phyloP scores from a whole-genome alignment of 139 green algal species.

The Auxenochlorella pyrenoidosa region DNA sequence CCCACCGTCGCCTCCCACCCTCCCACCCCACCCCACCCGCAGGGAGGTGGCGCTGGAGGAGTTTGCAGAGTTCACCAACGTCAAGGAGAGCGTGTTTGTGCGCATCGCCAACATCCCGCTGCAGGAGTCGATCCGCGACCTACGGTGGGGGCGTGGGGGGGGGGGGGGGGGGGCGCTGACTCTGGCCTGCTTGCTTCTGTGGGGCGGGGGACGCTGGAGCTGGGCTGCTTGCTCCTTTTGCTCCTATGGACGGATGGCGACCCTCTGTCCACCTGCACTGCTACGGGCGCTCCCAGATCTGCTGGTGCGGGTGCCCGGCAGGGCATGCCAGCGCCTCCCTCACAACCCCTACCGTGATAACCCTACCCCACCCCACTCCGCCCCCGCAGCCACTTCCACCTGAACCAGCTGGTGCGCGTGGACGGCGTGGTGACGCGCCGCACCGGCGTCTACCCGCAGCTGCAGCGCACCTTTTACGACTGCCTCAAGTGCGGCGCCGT shows the following conservation, averaged over 20 bases:
- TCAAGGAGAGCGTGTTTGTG: slow-evolving; percentile 82
- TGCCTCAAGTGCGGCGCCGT: slow-evolving; percentile 89
- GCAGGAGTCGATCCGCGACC: slow-evolving; percentile 91
- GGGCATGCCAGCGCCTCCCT: no score
- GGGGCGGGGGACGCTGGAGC: background rate
- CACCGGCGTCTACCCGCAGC: slow-evolving; percentile 98
- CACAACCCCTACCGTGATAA: no score
- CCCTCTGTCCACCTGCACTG: no score
- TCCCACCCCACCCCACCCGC: background rate
- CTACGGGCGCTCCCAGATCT: no score
- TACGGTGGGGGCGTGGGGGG: slow-evolving; percentile 70
- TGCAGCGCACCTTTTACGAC: slow-evolving; percentile 68
- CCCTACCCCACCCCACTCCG: no score
- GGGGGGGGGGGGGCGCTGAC: no score
- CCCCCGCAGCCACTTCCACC: slow-evolving; percentile 74
- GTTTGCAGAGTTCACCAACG: slow-evolving; percentile 54
- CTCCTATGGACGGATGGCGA: no score
- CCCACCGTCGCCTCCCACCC: background rate
- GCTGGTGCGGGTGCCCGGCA: no score
- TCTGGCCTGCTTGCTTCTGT: background rate
- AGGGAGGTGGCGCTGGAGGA: slow-evolving; percentile 64
- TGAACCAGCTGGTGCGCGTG: slow-evolving; percentile 90
- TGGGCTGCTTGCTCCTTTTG: no score
- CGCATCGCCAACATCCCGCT: slow-evolving; percentile 89
- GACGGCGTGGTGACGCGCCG: slow-evolving; percentile 95